Conservation (phyloP, 192 early-diverging fungal genomes). For the Linnemannia hyalina region DNA sequence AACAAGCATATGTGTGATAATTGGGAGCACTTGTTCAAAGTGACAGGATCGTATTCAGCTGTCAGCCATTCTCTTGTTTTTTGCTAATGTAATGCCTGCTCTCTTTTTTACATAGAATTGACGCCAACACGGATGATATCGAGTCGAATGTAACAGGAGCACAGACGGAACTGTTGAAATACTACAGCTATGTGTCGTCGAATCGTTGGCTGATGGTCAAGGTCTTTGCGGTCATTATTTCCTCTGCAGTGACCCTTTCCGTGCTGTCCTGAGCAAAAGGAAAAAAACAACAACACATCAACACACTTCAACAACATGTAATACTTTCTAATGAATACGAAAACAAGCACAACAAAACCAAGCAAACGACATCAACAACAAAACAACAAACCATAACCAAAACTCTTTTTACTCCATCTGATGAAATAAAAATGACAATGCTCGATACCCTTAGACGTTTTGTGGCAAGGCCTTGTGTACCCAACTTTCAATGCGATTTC, state of each 20-base stretch:
- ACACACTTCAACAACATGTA: not conserved
- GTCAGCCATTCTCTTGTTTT: not conserved
- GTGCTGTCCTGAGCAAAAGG: slow-evolving; percentile 28
- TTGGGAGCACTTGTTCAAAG: not conserved
- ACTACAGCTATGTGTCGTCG: slow-evolving; percentile 91
- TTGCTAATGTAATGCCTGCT: not conserved
- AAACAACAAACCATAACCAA: not conserved
- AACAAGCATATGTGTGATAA: not conserved
- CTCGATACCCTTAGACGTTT: not conserved
- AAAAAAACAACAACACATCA: not conserved
- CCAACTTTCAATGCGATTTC: no score
- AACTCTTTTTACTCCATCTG: not conserved
- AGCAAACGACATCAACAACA: not conserved
- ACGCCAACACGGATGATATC: slow-evolving; percentile 93
- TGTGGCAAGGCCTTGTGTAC: no score
- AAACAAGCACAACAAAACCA: not conserved
- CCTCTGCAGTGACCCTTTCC: slow-evolving; percentile 63
- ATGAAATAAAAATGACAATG: not conserved
- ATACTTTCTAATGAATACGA: not conserved
- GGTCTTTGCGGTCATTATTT: slow-evolving; percentile 90
- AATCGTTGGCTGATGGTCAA: slow-evolving; percentile 98
- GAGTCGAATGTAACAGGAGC: slow-evolving; percentile 93
- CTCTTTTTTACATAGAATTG: slow-evolving; percentile 71
- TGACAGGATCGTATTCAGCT: not conserved
- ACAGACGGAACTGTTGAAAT: slow-evolving; percentile 90